Evolutionary conservation across 345 rosid species (phyloP).

Genomic region (Cardamine resedifolia): DNA sequence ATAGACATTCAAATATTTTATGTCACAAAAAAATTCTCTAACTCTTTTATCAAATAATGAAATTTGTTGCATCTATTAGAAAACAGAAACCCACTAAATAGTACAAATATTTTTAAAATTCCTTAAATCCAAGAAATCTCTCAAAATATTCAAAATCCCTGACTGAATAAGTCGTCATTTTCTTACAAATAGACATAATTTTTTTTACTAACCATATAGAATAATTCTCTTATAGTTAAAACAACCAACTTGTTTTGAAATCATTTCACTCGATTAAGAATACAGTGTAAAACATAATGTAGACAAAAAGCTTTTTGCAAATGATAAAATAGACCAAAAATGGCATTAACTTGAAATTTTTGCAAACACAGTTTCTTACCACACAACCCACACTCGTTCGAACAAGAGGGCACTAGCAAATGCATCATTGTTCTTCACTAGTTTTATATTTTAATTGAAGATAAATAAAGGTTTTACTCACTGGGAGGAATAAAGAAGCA

Average conservation of each 20-base stretch:
- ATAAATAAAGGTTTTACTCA: not conserved
- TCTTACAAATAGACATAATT: too few relatives aligned
- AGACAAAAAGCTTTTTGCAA: not conserved
- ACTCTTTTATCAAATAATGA: too few relatives aligned
- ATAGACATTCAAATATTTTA: not conserved
- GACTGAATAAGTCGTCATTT: too few relatives aligned
- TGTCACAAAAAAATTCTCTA: too few relatives aligned
- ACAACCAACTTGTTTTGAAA: not conserved
- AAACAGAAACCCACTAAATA: too few relatives aligned
- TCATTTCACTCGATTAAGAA: not conserved
- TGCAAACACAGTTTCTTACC: not conserved
- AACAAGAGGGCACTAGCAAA: conserved; percentile 15
- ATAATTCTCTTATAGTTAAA: not conserved
- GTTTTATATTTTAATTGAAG: not conserved
- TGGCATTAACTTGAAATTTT: not conserved
- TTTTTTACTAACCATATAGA: too few relatives aligned
- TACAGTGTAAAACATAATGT: not conserved
- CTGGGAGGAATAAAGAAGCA: not conserved
- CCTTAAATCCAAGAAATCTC: too few relatives aligned
- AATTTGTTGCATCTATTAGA: too few relatives aligned
- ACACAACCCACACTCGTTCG: not conserved
- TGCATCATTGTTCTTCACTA: conserved; percentile 20
- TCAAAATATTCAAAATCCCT: too few relatives aligned
- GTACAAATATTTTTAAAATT: too few relatives aligned
- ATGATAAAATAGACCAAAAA: not conserved